A percentile compares a stretch with the other conserved stretches of the same genome.
Evolutionary conservation across 129 eudicot species (phyloP).

Genomic region (Ambrosia artemisiifolia): DNA sequence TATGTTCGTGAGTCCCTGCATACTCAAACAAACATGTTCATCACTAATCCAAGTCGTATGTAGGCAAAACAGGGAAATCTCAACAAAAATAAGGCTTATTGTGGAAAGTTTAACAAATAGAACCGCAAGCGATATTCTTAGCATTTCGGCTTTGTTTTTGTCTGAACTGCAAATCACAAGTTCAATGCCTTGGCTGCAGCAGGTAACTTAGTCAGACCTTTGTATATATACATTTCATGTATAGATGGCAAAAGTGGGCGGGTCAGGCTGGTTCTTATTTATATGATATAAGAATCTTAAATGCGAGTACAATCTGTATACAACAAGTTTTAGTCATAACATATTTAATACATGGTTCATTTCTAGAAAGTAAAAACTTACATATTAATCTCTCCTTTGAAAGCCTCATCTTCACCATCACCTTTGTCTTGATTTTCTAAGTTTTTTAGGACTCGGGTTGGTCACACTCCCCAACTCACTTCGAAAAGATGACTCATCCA

Average conservation of each 20-base stretch:
- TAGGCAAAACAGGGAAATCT: no score
- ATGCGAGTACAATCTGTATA: neutral
- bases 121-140: slow-evolving; percentile 50
- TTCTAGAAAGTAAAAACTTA: neutral
- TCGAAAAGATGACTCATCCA: slow-evolving; percentile 30
- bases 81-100: slow-evolving; percentile 75
- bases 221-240: no score
- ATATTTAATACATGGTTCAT: slow-evolving; percentile 6
- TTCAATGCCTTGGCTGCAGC: slow-evolving; percentile 77
- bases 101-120: slow-evolving; percentile 58
- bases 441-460: slow-evolving; percentile 24
- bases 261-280: no score
- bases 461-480: slow-evolving; percentile 48
- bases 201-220: slow-evolving; percentile 36
- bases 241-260: neutral
- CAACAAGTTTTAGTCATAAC: slow-evolving; percentile 26
- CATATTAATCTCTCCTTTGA: slow-evolving; percentile 20
- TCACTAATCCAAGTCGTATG: no score
- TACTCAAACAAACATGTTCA: no score
- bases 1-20: no score
- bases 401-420: slow-evolving; percentile 9
- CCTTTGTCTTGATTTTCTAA: slow-evolving; percentile 13
- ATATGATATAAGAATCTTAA: no score
- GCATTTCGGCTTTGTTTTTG: slow-evolving; percentile 53
- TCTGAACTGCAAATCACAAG: slow-evolving; percentile 53